Percentiles rank a stretch among this genome's conserved stretches.
Conservation (phyloP, 1,284 basidiomycete species). For the Naganishia sp. region DNA sequence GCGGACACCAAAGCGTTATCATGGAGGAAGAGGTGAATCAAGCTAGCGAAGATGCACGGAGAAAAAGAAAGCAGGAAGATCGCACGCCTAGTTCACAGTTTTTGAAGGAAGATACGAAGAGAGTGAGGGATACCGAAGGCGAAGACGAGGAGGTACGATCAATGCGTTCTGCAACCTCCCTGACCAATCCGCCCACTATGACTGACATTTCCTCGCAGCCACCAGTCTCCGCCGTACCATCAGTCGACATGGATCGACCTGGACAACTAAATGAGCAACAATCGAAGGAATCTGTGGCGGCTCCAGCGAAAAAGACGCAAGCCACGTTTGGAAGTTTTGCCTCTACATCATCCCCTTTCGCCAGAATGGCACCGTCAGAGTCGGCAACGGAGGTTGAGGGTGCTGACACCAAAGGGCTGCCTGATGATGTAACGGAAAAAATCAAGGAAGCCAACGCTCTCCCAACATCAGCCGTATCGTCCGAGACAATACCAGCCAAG, state of each 20-base stretch:
- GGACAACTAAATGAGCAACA: neutral
- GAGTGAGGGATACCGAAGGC: constrained; percentile 24
- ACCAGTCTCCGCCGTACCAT: constrained; percentile 19
- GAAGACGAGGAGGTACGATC: constrained; percentile 18
- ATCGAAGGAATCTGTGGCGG: constrained; percentile 8
- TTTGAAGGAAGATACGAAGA: constrained; percentile 21
- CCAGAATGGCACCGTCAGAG: constrained; percentile 56
- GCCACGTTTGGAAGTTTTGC: constrained; percentile 64
- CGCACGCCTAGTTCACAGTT: constrained; percentile 28
- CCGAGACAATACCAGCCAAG: constrained; percentile 22
- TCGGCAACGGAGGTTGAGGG: constrained; percentile 52
- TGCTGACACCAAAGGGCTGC: constrained; percentile 62
- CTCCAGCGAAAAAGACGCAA: constrained; percentile 40
- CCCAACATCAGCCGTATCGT: constrained; percentile 30
- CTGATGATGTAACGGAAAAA: constrained; percentile 56
- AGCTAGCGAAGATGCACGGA: constrained; percentile 8
- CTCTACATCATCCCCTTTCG: constrained; percentile 64
- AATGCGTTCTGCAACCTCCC: neutral
- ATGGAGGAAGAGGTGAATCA: constrained; percentile 1
- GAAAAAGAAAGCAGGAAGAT: constrained; percentile 32
- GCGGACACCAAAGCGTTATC: neutral
- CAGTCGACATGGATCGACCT: constrained; percentile 21
- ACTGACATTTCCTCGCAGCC: neutral
- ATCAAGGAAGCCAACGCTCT: constrained; percentile 40
- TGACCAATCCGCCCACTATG: neutral